Percentiles rank a stretch among this genome's conserved stretches.
phyloP scores from a whole-genome alignment of 1,284 basidiomycete genomes.

The Schizopora paradoxa region DNA sequence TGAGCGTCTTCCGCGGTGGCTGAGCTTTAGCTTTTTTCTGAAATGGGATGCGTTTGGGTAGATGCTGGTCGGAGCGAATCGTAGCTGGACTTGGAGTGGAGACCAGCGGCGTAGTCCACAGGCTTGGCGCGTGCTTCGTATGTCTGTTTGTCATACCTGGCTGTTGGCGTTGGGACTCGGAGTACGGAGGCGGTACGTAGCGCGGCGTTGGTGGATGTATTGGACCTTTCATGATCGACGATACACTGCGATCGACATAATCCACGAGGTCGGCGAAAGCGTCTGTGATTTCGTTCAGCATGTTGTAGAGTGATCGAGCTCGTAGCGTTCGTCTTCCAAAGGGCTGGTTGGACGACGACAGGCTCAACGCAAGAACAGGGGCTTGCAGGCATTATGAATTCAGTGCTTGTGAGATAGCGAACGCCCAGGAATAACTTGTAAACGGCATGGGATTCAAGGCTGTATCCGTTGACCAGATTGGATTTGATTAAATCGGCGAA shows the following conservation, averaged over 20 bases:
- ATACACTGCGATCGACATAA: constrained; percentile 8
- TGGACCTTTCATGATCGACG: constrained; percentile 6
- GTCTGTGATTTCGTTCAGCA: constrained; percentile 6
- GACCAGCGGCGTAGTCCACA: background rate
- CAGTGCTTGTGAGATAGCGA: too few relatives aligned
- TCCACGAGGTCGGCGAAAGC: constrained; percentile 5
- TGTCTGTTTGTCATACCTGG: background rate
- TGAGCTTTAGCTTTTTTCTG: too few relatives aligned
- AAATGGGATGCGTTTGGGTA: background rate
- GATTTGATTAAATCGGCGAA: too few relatives aligned
- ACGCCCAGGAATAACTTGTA: too few relatives aligned
- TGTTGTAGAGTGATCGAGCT: too few relatives aligned
- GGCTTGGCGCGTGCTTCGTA: background rate
- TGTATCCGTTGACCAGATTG: too few relatives aligned
- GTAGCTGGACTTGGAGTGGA: background rate
- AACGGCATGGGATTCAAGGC: too few relatives aligned
- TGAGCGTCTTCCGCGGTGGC: background rate
- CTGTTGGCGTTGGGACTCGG: background rate
- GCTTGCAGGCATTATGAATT: too few relatives aligned
- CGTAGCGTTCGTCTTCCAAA: too few relatives aligned
- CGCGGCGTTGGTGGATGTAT: constrained; percentile 1
- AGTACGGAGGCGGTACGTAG: background rate
- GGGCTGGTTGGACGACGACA: too few relatives aligned
- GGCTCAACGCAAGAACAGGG: too few relatives aligned
- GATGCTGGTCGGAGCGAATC: background rate